Conservation (phyloP, 805 yeast species). For the Saccharomycopsis guyanensis region DNA sequence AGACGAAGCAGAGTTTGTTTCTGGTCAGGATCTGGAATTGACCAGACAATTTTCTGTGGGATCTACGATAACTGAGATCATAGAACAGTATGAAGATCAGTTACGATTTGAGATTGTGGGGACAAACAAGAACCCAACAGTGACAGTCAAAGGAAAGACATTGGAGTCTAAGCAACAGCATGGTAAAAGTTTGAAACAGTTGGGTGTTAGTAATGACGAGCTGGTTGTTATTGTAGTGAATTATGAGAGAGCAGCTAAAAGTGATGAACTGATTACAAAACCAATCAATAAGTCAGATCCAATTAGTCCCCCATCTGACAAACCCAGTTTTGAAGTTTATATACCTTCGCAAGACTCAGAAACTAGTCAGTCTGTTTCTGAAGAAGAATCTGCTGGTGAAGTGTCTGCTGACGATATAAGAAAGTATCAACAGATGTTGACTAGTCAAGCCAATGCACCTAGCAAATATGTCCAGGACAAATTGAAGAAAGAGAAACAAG, state of each 20-base stretch:
- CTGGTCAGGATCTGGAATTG: background rate
- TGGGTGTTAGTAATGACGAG: background rate
- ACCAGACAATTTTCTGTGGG: background rate
- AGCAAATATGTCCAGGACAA: conserved; percentile 22
- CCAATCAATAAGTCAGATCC: too few relatives aligned
- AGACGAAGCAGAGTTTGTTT: background rate
- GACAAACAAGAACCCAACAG: background rate
- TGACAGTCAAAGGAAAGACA: background rate
- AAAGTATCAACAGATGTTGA: conserved; percentile 28
- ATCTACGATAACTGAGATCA: background rate
- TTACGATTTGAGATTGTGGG: background rate
- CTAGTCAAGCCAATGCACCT: conserved; percentile 24
- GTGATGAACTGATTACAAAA: background rate
- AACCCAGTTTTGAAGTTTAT: conserved; percentile 2
- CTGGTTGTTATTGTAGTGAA: background rate
- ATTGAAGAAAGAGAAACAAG: conserved; percentile 9
- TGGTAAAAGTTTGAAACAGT: background rate
- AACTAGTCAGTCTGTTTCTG: conserved; percentile 1
- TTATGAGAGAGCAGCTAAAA: background rate
- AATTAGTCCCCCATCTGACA: too few relatives aligned
- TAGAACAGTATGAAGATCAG: background rate
- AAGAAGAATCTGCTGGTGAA: conserved; percentile 24
- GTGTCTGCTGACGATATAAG: conserved; percentile 31
- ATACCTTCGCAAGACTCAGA: conserved; percentile 7
- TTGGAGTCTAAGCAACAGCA: background rate